Evolutionary conservation across 106 monocot species (phyloP).

Genomic region (Agapanthus africanus): DNA sequence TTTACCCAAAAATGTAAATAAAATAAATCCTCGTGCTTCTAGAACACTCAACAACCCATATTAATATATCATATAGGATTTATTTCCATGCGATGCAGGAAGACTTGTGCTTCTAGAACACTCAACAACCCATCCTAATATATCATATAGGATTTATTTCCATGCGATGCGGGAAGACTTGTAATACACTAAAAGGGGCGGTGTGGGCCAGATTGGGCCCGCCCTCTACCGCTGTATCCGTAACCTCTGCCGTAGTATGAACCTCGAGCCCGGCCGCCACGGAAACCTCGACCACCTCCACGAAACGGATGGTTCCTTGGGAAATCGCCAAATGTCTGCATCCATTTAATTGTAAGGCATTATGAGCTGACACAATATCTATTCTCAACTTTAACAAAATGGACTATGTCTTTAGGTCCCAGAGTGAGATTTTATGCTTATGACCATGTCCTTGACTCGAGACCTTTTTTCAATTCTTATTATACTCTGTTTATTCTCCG

Average conservation of each 20-base stretch:
- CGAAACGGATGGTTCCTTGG: background rate
- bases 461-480: background rate
- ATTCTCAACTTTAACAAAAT: too few relatives aligned
- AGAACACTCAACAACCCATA: background rate
- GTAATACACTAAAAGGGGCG: background rate
- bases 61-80: background rate
- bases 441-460: too few relatives aligned
- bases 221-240: slow-evolving; percentile 22
- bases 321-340: slow-evolving; percentile 54
- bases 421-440: too few relatives aligned
- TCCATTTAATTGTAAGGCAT: background rate
- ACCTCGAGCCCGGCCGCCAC: slow-evolving; percentile 17
- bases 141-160: background rate
- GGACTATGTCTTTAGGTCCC: too few relatives aligned
- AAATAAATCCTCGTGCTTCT: too few relatives aligned
- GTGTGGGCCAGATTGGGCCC: background rate
- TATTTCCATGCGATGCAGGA: background rate
- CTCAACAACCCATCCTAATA: background rate
- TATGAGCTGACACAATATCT: background rate
- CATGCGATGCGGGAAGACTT: background rate
- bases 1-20: background rate
- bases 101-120: too few relatives aligned
- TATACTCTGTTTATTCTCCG: too few relatives aligned
- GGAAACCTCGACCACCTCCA: slow-evolving; percentile 22
- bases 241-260: slow-evolving; percentile 22